Evolutionary conservation across 257 asterid species (phyloP), one percentile per base, ranked within the genome.

Genomic region (Knoxia roxburghii): DNA sequence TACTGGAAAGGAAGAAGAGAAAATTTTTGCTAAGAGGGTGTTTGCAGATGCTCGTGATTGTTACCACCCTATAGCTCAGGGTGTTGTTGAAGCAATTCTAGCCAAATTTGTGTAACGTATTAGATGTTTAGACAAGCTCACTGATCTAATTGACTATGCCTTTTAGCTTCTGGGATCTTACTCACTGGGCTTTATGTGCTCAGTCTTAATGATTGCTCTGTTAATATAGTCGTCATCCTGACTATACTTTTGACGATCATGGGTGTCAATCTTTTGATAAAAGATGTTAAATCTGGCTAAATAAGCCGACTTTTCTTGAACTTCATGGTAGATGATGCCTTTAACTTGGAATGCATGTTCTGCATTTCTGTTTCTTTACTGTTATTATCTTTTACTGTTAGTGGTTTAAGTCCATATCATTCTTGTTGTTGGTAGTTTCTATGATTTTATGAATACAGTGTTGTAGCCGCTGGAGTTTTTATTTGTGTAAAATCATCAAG

Each of bases 31-130:
- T 14, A 88, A 84, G 77, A 76, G 97, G 84, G 90, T 93, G 23
- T 93, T 86, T 83, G 72, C 89, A 0, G 99, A 93, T 77, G 96
- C 99, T 27, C 79, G 86, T 29, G 84, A 83, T 59, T 70, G 85
- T 68, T 93, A 93, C 69, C 99, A 93, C 77, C 99, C 97, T 12
- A 93, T 93, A 46, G 97, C 99, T 60, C 90, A 88, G 77, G 95
- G 95, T 5, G 99, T 90, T 14, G 92, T 87, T 13, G 96, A 90
- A 80, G 78, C 89, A 53, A 86, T 87, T 65, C 75, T 93, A 0
- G 78, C 96, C 53, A 93, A 88, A 67, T 77, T 83, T 73, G 63
- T 75, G 63, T 89, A 76, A 66, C 64, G 54, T 15, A 30, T n/a
- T 12, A 18, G 27, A 18, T 50, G 51, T 72, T 23, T 40, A 21